Percentiles rank a stretch among this genome's conserved stretches.
Evolutionary conservation across 2,329 filamentous ascomycete genomes (phyloP).

Genomic region (Ramularia endophylla): DNA sequence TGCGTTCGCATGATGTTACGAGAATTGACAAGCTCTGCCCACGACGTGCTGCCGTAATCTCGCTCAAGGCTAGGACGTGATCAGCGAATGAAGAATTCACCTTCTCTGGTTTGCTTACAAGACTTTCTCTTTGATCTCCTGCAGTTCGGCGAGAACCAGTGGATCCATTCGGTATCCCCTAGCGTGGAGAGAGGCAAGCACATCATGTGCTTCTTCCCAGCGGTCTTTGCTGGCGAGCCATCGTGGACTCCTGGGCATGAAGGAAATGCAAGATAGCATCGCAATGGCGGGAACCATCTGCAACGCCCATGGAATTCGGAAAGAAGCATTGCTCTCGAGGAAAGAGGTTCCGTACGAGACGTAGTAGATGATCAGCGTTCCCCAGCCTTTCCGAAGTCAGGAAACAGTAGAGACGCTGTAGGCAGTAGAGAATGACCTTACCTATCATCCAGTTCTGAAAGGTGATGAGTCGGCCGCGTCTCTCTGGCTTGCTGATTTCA

Average conservation of each 20-base stretch:
- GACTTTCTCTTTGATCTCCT: slow-evolving; percentile 12
- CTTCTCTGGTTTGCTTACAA: not conserved
- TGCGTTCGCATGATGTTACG: slow-evolving; percentile 9
- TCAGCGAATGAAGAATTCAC: not conserved
- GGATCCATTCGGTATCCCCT: slow-evolving; percentile 5
- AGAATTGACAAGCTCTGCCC: slow-evolving; percentile 7
- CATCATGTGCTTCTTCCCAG: slow-evolving; percentile 12
- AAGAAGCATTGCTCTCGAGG: slow-evolving; percentile 8
- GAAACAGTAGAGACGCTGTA: no score
- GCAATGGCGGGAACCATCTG: slow-evolving; percentile 8
- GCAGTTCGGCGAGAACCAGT: slow-evolving; percentile 7
- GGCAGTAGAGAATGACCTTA: no score
- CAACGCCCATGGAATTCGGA: slow-evolving; percentile 9
- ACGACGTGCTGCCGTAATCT: slow-evolving; percentile 8
- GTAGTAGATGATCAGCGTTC: slow-evolving; percentile 11
- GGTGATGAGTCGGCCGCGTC: slow-evolving; percentile 8
- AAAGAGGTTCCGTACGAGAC: slow-evolving; percentile 9
- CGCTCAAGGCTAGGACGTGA: slow-evolving; percentile 2
- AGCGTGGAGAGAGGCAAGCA: slow-evolving; percentile 5
- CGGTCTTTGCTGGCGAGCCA: slow-evolving; percentile 11
- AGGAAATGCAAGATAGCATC: slow-evolving; percentile 8
- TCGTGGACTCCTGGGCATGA: slow-evolving; percentile 8
- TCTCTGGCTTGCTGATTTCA: slow-evolving; percentile 9
- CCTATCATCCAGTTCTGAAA: slow-evolving; percentile 14
- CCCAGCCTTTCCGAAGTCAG: no score